A percentile compares a stretch with the other conserved stretches of the same genome.
phyloP scores from a whole-genome alignment of 2,329 filamentous ascomycete genomes.

The Fusarium nygamai region DNA sequence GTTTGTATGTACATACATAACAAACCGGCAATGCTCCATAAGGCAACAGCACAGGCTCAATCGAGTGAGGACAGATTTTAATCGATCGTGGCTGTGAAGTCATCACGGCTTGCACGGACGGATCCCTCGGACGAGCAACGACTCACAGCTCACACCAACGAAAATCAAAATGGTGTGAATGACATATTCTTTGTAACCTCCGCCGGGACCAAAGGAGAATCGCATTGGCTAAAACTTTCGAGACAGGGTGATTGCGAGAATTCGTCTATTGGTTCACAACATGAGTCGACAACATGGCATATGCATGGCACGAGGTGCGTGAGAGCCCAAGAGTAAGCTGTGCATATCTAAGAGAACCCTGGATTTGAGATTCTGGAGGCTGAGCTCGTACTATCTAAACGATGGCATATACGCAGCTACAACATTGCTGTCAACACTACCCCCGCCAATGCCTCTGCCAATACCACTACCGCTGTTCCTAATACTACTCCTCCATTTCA shows the following conservation, averaged over 20 bases:
- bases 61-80: not conserved
- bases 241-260: slow-evolving; percentile 27
- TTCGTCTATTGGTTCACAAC: slow-evolving; percentile 20
- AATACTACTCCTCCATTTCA: slow-evolving; percentile 12
- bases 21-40: not conserved
- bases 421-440: not conserved
- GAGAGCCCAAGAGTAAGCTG: slow-evolving; percentile 11
- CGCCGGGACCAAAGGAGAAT: slow-evolving; percentile 11
- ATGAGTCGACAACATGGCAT: slow-evolving; percentile 13
- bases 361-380: slow-evolving; percentile 1
- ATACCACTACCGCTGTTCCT: not conserved
- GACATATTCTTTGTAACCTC: not conserved
- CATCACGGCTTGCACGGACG: not conserved
- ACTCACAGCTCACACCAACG: not conserved
- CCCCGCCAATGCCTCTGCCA: not conserved
- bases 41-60: not conserved
- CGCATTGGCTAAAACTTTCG: not conserved
- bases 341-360: slow-evolving; percentile 12
- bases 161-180: slow-evolving; percentile 9
- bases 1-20: not conserved
- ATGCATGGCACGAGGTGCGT: slow-evolving; percentile 3
- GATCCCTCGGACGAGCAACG: slow-evolving; percentile 14
- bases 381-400: slow-evolving; percentile 18
- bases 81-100: slow-evolving; percentile 18
- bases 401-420: not conserved